These are phyloP conservation scores for Litsea cubeba DNA, from an alignment of 164 flowering plant species.

Conservation along the genomic window DNA sequence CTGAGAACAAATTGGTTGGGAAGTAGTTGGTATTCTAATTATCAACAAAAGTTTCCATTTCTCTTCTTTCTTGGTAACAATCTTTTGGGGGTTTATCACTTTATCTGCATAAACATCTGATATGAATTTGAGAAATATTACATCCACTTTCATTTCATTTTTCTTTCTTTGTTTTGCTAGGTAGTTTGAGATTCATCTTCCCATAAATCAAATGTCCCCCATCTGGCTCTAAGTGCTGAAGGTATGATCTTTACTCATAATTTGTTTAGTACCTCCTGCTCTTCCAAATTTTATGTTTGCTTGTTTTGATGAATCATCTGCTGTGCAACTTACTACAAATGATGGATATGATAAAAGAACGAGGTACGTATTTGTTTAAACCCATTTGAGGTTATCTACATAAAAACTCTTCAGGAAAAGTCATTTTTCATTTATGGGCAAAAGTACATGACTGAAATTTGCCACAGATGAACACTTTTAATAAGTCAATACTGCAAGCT, in stretches of 20 bases:
- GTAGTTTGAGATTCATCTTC: neutral
- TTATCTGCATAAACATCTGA: neutral
- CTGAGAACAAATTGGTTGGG: neutral
- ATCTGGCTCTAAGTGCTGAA: neutral
- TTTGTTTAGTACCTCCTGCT: neutral
- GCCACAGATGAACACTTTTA: slow-evolving; percentile 1
- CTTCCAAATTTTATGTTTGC: neutral
- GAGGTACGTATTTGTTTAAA: too few species aligned
- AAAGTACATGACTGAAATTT: slow-evolving; percentile 8
- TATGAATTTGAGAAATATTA: neutral
- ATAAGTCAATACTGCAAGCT: neutral
- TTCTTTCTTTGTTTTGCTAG: neutral
- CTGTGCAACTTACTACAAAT: neutral
- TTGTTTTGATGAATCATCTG: neutral
- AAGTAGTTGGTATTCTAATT: neutral
- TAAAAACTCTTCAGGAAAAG: neutral
- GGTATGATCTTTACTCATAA: neutral
- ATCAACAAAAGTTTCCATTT: neutral
- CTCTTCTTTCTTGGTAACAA: neutral
- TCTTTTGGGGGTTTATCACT: neutral
- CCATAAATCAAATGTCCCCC: neutral
- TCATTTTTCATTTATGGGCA: slow-evolving; percentile 5
- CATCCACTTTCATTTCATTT: neutral
- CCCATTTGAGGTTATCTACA: neutral
- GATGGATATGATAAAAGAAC: neutral